Conservation (phyloP, 192 early-diverging fungal species). For the Rhizoclosmatium globosum region DNA sequence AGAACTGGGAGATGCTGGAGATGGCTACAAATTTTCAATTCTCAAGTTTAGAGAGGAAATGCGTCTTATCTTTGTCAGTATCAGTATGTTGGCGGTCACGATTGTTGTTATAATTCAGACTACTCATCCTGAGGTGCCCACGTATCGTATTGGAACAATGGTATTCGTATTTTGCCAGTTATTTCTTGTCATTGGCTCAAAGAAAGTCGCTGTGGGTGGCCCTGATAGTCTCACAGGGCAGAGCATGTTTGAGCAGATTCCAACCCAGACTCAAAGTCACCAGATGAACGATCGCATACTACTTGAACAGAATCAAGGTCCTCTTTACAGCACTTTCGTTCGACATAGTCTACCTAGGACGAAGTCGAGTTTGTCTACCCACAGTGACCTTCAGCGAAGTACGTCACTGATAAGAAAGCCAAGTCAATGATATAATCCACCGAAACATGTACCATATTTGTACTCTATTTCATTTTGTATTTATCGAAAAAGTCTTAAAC, state of each 20-base stretch:
- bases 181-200: background rate
- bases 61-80: conserved; percentile 3
- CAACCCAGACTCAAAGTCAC: too few species aligned
- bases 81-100: conserved; percentile 9
- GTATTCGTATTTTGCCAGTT: conserved; percentile 21
- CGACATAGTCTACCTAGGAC: too few species aligned
- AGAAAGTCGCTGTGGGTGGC: conserved; percentile 1
- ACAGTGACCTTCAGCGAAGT: too few species aligned
- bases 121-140: background rate
- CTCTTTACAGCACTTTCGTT: too few species aligned
- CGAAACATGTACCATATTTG: background rate
- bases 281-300: too few species aligned
- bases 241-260: too few species aligned
- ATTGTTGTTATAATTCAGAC: background rate
- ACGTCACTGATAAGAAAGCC: too few species aligned
- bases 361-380: too few species aligned
- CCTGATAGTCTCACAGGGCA: too few species aligned
- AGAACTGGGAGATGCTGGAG: background rate
- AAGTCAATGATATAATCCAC: too few species aligned
- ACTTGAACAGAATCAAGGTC: too few species aligned
- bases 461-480: background rate
- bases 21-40: background rate
- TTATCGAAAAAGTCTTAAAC: background rate
- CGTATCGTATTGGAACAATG: conserved; percentile 10
- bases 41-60: conserved; percentile 5